phyloP scores from a whole-genome alignment of 225 moss, liverwort and hornwort genomes.

The Anthoceros angustus region DNA sequence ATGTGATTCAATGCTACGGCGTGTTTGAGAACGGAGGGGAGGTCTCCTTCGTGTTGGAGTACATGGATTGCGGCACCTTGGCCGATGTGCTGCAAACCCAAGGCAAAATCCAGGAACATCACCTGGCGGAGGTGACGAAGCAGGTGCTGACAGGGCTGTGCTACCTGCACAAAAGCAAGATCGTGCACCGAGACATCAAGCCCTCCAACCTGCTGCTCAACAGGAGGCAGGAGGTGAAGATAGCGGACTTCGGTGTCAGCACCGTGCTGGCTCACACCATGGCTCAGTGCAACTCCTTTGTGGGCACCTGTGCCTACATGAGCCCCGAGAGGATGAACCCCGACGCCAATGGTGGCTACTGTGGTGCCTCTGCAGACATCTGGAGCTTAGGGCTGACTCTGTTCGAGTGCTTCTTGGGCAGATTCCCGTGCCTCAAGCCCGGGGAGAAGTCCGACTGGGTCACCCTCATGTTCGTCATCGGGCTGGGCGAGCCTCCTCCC shows the following conservation, averaged over 20 bases:
- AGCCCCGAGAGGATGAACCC: slow-evolving; percentile 92
- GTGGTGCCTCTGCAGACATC: slow-evolving; percentile 77
- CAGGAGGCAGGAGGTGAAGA: slow-evolving; percentile 80
- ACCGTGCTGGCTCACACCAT: slow-evolving; percentile 81
- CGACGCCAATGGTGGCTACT: slow-evolving; percentile 78
- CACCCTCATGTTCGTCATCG: slow-evolving; percentile 77
- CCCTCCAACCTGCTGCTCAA: slow-evolving; percentile 84
- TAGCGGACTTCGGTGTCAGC: slow-evolving; percentile 90
- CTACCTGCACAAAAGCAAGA: slow-evolving; percentile 78
- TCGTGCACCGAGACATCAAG: slow-evolving; percentile 88
- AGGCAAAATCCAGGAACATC: slow-evolving; percentile 60
- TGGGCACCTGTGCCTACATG: slow-evolving; percentile 96
- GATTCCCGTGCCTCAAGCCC: slow-evolving; percentile 75
- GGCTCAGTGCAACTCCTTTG: slow-evolving; percentile 97
- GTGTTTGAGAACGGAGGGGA: slow-evolving; percentile 69
- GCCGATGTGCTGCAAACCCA: slow-evolving; percentile 62
- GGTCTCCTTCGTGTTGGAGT: slow-evolving; percentile 77
- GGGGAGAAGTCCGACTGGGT: slow-evolving; percentile 88
- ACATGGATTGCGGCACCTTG: slow-evolving; percentile 81
- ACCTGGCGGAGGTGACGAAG: slow-evolving; percentile 68
- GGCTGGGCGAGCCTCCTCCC: slow-evolving; percentile 68
- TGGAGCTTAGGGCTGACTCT: slow-evolving; percentile 93
- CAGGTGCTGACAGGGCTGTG: slow-evolving; percentile 63
- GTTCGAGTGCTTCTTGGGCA: slow-evolving; percentile 74
- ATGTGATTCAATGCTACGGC: slow-evolving; percentile 75